Conservation (phyloP, 2,329 filamentous ascomycete genomes). For the Hymenoscyphus infarciens region DNA sequence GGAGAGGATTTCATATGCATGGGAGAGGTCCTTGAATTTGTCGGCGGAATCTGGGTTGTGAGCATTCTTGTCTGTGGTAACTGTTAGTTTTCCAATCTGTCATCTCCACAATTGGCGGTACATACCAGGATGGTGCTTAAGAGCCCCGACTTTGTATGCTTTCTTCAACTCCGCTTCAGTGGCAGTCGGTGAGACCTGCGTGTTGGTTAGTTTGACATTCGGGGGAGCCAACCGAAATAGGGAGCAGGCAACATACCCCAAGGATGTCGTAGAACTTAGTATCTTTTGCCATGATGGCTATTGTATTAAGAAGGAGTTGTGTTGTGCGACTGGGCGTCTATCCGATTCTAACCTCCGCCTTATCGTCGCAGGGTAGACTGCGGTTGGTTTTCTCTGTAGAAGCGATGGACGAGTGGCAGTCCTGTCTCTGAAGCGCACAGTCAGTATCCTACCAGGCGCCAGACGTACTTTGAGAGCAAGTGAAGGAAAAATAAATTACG, state of each 20-base stretch:
- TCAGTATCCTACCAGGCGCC: neutral
- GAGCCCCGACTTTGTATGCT: slow-evolving; percentile 77
- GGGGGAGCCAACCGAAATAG: slow-evolving; percentile 7
- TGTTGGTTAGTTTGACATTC: slow-evolving; percentile 31
- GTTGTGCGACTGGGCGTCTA: neutral
- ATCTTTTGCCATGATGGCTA: slow-evolving; percentile 68
- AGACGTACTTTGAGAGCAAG: neutral
- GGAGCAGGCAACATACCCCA: slow-evolving; percentile 54
- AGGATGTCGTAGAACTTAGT: slow-evolving; percentile 76
- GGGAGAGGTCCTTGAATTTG: slow-evolving; percentile 97
- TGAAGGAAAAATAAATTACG: neutral
- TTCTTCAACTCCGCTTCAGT: slow-evolving; percentile 87
- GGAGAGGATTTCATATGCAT: slow-evolving; percentile 92
- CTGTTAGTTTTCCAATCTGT: slow-evolving; percentile 23
- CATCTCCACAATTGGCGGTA: slow-evolving; percentile 14
- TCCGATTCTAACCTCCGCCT: neutral
- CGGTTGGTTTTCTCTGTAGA: neutral
- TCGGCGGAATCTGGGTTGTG: slow-evolving; percentile 90
- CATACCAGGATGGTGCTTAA: slow-evolving; percentile 82
- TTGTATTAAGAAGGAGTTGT: slow-evolving; percentile 1
- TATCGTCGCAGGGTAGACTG: neutral
- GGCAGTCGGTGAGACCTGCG: slow-evolving; percentile 71
- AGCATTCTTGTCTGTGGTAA: slow-evolving; percentile 79
- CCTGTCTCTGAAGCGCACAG: neutral
- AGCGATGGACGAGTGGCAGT: neutral